Conservation (phyloP, 768 basidiomycete species). For the Hericium erinaceus region DNA sequence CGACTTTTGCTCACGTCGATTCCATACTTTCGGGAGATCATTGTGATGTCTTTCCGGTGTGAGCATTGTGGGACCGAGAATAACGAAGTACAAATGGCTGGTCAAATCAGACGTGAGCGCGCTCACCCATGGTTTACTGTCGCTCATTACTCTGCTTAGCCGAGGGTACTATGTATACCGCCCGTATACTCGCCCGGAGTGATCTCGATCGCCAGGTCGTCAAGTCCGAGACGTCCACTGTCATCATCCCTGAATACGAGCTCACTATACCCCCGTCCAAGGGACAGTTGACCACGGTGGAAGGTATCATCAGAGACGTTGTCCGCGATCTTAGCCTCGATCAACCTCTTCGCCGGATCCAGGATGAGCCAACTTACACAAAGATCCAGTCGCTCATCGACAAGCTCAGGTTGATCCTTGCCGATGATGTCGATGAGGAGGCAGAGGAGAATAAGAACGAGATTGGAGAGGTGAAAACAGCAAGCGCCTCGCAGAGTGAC, state of each 20-base stretch:
- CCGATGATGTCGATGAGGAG: conserved; percentile 40
- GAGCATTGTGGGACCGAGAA: conserved; percentile 85
- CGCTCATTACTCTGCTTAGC: conserved; percentile 32
- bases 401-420: conserved; percentile 53
- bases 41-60: conserved; percentile 95
- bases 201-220: conserved; percentile 94
- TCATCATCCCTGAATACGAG: conserved; percentile 80
- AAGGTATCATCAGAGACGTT: conserved; percentile 82
- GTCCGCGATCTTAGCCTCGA: conserved; percentile 70
- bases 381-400: conserved; percentile 74
- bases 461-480: conserved; percentile 19
- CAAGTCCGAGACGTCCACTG: conserved; percentile 74
- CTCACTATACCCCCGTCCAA: conserved; percentile 84
- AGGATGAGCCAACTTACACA: conserved; percentile 59
- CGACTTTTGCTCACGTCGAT: conserved; percentile 86
- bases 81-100: conserved; percentile 92
- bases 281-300: conserved; percentile 94
- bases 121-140: not conserved
- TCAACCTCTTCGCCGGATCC: conserved; percentile 75
- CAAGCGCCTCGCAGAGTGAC: conserved; percentile 30
- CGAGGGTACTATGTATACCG: conserved; percentile 77
- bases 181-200: conserved; percentile 56
- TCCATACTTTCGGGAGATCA: conserved; percentile 90
- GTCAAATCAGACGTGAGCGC: conserved; percentile 67
- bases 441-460: conserved; percentile 20